Percentiles rank a stretch among this genome's conserved stretches.
Evolutionary conservation across 306 rosid species (phyloP).

Genomic region (Prunus padus): DNA sequence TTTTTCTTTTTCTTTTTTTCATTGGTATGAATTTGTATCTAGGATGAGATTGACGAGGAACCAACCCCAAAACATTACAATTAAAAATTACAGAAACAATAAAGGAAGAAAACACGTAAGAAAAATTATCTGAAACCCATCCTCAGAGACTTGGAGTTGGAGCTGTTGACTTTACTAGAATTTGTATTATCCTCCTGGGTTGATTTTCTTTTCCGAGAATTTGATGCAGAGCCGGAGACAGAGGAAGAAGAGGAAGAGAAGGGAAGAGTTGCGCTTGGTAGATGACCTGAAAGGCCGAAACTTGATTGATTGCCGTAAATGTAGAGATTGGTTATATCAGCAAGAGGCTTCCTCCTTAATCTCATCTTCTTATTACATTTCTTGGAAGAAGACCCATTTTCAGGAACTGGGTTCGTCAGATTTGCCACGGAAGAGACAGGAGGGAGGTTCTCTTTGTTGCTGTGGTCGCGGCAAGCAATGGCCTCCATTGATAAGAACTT

Average conservation of each 20-base stretch:
- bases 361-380: not conserved
- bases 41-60: not conserved
- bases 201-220: constrained; percentile 1
- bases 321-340: constrained; percentile 8
- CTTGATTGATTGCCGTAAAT: not conserved
- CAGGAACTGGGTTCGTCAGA: not conserved
- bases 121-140: constrained; percentile 10
- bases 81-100: not conserved
- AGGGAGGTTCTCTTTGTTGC: too few species aligned
- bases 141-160: constrained; percentile 10
- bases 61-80: not conserved
- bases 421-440: not conserved
- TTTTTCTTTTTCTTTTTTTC: too few species aligned
- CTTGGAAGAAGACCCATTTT: not conserved
- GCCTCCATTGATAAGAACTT: too few species aligned
- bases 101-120: not conserved
- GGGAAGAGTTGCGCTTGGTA: not conserved
- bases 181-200: not conserved
- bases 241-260: not conserved
- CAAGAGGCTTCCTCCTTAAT: constrained; percentile 3
- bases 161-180: not conserved
- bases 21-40: not conserved
- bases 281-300: not conserved
- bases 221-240: not conserved
- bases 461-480: too few species aligned